Conservation (phyloP, 2,329 filamentous ascomycete species). For the Elsinoe perseae region DNA sequence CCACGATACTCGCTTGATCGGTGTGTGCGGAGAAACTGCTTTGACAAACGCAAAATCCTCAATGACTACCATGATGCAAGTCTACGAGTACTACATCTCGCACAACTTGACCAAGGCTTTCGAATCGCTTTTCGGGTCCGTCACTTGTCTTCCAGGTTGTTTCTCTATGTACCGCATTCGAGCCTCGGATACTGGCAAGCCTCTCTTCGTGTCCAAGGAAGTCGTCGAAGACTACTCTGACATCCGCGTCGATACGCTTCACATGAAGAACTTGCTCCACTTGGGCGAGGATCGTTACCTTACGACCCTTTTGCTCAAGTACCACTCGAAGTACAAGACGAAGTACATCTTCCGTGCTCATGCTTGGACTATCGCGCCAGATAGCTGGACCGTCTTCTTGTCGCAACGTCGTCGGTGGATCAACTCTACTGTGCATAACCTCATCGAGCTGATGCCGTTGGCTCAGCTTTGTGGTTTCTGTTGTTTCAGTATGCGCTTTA, state of each 20-base stretch:
- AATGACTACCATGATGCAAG: conserved; percentile 97
- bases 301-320: conserved; percentile 87
- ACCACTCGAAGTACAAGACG: conserved; percentile 91
- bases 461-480: conserved; percentile 97
- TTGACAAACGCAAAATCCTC: conserved; percentile 89
- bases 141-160: conserved; percentile 96
- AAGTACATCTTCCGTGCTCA: conserved; percentile 91
- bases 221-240: conserved; percentile 81
- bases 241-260: conserved; percentile 92
- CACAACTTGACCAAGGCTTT: conserved; percentile 97
- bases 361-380: conserved; percentile 94
- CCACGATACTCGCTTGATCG: conserved; percentile 87
- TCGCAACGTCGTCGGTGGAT: conserved; percentile 99
- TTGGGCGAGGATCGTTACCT: conserved; percentile 96
- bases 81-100: conserved; percentile 99
- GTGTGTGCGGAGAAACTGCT: conserved; percentile 87
- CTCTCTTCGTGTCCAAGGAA: conserved; percentile 89
- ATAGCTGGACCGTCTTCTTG: conserved; percentile 88
- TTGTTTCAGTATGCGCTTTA: conserved; percentile 98
- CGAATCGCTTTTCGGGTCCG: conserved; percentile 91
- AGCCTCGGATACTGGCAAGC: conserved; percentile 87
- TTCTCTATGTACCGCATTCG: conserved; percentile 99
- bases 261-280: conserved; percentile 97
- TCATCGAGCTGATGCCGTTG: conserved; percentile 89
- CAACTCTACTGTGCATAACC: conserved; percentile 97